Conservation (phyloP, 2,329 filamentous ascomycete genomes). For the Trichoderma sp. region DNA sequence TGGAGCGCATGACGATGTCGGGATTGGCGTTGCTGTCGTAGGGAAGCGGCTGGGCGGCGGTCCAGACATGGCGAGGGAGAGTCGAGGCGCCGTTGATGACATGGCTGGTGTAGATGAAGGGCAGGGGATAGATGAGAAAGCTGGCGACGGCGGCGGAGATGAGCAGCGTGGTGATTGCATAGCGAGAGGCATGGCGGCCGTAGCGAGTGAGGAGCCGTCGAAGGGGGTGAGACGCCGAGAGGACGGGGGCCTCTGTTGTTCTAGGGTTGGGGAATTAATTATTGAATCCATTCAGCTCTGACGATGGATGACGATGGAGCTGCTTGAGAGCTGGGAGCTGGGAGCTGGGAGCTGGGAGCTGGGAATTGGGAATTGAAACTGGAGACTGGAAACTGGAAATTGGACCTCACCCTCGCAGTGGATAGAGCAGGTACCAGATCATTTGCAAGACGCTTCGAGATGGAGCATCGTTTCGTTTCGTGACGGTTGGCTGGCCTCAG, state of each 20-base stretch:
- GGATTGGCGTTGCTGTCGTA: constrained; percentile 49
- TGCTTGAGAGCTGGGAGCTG: neutral
- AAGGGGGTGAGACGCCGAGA: constrained; percentile 62
- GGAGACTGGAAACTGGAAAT: constrained; percentile 8
- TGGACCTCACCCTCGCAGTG: constrained; percentile 66
- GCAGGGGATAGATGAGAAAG: constrained; percentile 68
- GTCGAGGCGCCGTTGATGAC: constrained; percentile 68
- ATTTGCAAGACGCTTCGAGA: constrained; percentile 35
- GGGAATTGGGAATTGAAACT: constrained; percentile 15
- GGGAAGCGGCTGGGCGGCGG: constrained; percentile 63
- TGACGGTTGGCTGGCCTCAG: too few relatives aligned
- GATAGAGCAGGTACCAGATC: constrained; percentile 78
- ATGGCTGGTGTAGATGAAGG: constrained; percentile 71
- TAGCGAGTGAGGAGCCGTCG: constrained; percentile 64
- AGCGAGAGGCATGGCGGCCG: constrained; percentile 65
- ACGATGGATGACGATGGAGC: too few relatives aligned
- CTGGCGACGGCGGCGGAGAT: constrained; percentile 70
- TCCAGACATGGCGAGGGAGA: constrained; percentile 78
- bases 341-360: too few relatives aligned
- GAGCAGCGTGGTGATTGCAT: constrained; percentile 71
- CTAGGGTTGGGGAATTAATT: constrained; percentile 37
- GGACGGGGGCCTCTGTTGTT: constrained; percentile 69
- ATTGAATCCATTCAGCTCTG: neutral
- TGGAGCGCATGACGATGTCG: constrained; percentile 77
- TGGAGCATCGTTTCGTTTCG: neutral